Conservation (phyloP, 2,329 filamentous ascomycete species). For the Verticillium dahliae region DNA sequence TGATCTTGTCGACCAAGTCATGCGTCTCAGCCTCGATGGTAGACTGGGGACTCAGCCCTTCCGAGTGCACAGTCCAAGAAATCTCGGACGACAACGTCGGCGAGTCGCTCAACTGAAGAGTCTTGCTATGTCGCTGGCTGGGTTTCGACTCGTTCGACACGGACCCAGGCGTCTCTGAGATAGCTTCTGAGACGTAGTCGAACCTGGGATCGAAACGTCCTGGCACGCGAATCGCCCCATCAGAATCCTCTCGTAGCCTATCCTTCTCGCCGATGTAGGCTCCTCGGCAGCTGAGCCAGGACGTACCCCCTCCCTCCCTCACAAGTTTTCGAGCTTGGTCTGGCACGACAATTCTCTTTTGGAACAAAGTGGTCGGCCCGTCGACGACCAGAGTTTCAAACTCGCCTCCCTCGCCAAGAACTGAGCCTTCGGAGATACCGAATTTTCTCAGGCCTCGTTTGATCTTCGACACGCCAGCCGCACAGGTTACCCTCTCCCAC, state of each 20-base stretch:
- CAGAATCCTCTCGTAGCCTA: background rate
- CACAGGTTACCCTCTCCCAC: slow-evolving; percentile 70
- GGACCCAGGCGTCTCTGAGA: background rate
- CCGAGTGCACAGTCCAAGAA: slow-evolving; percentile 4
- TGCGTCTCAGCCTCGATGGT: slow-evolving; percentile 39
- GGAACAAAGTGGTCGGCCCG: slow-evolving; percentile 70
- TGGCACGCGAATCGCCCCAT: slow-evolving; percentile 46
- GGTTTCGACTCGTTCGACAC: background rate
- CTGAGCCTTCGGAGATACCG: slow-evolving; percentile 60
- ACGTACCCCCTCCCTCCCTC: slow-evolving; percentile 67
- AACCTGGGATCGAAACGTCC: slow-evolving; percentile 61
- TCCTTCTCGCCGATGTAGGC: slow-evolving; percentile 46
- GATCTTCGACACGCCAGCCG: slow-evolving; percentile 37
- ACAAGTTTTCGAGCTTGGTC: slow-evolving; percentile 46
- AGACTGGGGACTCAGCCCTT: background rate
- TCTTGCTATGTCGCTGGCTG: background rate
- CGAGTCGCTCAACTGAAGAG: background rate
- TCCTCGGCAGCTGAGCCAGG: slow-evolving; percentile 58
- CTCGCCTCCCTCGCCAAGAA: slow-evolving; percentile 89
- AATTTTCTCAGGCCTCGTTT: slow-evolving; percentile 58
- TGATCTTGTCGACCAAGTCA: slow-evolving; percentile 40
- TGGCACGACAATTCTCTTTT: slow-evolving; percentile 57
- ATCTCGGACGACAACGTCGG: background rate
- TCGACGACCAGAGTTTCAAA: slow-evolving; percentile 89
- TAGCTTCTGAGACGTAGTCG: slow-evolving; percentile 18